phyloP scores from a whole-genome alignment of 805 yeast genomes.

The Scheffersomyces amazonensis region DNA sequence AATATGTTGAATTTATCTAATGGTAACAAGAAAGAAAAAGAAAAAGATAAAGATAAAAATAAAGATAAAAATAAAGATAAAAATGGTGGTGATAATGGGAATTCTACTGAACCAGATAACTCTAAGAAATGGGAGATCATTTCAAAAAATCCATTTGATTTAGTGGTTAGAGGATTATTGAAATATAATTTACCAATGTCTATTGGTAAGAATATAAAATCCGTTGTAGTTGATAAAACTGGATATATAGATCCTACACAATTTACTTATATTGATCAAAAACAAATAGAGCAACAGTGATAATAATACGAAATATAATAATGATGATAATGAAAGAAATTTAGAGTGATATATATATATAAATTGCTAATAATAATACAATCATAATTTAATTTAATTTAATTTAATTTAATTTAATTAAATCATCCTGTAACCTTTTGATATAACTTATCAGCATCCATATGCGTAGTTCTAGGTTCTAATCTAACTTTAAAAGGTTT shows the following conservation, averaged over 20 bases:
- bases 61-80: not conserved
- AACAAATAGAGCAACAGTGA: not conserved
- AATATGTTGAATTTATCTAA: not conserved
- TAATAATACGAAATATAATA: no score
- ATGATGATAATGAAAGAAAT: no score
- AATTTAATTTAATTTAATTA: no score
- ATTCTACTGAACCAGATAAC: constrained; percentile 31
- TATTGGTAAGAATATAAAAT: constrained; percentile 35
- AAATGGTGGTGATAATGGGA: constrained; percentile 2
- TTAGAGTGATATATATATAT: no score
- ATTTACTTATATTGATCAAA: not conserved
- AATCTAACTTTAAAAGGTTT: constrained; percentile 29
- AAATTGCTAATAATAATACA: no score
- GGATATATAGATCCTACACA: constrained; percentile 52
- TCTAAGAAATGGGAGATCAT: constrained; percentile 69
- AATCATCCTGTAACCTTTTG: constrained; percentile 5
- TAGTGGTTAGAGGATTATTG: constrained; percentile 79
- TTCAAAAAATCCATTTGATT: constrained; percentile 77
- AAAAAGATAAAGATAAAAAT: not conserved
- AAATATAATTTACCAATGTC: constrained; percentile 71
- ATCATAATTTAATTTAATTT: no score
- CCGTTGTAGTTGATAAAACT: constrained; percentile 60
- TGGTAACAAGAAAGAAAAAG: not conserved
- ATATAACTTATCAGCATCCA: constrained; percentile 18
- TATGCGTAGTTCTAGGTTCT: constrained; percentile 16